Conservation (phyloP, 257 asterid genomes). For the Rehmannia glutinosa region DNA sequence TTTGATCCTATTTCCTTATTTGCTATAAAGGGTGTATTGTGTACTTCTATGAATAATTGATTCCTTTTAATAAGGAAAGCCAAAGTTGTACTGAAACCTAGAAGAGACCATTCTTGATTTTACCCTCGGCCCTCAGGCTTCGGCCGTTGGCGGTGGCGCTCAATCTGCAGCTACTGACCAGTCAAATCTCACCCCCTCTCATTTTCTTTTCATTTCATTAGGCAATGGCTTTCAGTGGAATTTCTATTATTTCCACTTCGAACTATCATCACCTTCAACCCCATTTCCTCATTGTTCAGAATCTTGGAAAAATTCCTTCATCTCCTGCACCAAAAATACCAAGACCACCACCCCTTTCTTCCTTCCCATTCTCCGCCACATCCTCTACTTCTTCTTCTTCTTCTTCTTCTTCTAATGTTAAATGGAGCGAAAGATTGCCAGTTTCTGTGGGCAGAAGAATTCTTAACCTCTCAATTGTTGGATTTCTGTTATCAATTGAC, state of each 20-base stretch:
- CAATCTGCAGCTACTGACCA: not conserved
- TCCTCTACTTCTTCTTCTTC: not conserved
- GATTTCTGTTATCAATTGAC: constrained; percentile 19
- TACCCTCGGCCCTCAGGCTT: too few relatives aligned
- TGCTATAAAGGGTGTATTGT: too few relatives aligned
- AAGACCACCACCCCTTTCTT: not conserved
- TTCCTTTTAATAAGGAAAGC: too few relatives aligned
- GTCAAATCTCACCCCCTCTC: not conserved
- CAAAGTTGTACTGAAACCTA: too few relatives aligned
- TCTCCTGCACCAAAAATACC: not conserved
- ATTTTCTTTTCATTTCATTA: not conserved
- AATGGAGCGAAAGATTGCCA: constrained; percentile 1
- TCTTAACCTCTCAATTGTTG: constrained; percentile 29
- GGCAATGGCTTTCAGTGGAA: constrained; percentile 28
- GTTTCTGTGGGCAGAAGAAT: constrained; percentile 23
- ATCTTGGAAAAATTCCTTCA: too few relatives aligned
- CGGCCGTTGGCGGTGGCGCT: constrained; percentile 7
- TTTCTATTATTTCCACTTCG: not conserved
- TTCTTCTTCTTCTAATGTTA: not conserved
- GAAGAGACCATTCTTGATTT: too few relatives aligned
- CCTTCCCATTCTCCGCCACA: not conserved
- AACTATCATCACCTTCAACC: too few relatives aligned
- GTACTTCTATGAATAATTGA: too few relatives aligned
- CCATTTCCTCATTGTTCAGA: constrained; percentile 19
- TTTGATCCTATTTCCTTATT: too few relatives aligned